These are phyloP conservation scores for Ophiostoma tasmaniense DNA, from an alignment of 2,329 filamentous ascomycete genomes.

Conservation along the genomic window DNA sequence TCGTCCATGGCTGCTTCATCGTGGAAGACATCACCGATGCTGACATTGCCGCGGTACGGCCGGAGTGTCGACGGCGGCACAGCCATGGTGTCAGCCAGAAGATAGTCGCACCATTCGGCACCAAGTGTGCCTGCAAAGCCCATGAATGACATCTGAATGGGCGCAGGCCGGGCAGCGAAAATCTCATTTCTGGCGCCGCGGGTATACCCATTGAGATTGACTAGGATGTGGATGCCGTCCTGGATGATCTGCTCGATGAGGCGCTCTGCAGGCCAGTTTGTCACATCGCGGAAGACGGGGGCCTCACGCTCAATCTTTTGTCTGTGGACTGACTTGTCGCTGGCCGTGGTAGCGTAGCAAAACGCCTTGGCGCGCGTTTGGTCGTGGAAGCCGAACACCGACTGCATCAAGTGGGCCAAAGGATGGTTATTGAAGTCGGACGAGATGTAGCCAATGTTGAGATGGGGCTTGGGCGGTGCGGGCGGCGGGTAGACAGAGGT, in stretches of 20 bases:
- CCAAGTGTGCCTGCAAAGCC: slow-evolving; percentile 93
- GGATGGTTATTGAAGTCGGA: slow-evolving; percentile 99
- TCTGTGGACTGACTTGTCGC: slow-evolving; percentile 81
- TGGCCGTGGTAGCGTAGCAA: slow-evolving; percentile 90
- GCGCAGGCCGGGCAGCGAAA: slow-evolving; percentile 87
- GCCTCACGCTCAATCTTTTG: slow-evolving; percentile 89
- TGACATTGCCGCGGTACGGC: slow-evolving; percentile 66
- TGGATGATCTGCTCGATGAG: slow-evolving; percentile 77
- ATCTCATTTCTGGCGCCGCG: slow-evolving; percentile 94
- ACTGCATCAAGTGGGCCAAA: slow-evolving; percentile 95
- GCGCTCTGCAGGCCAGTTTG: slow-evolving; percentile 73
- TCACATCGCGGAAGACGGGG: slow-evolving; percentile 83
- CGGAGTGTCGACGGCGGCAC: slow-evolving; percentile 75
- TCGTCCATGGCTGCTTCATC: slow-evolving; percentile 60
- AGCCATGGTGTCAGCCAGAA: slow-evolving; percentile 81
- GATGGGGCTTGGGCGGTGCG: slow-evolving; percentile 65
- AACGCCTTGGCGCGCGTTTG: slow-evolving; percentile 66
- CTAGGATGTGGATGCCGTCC: slow-evolving; percentile 86
- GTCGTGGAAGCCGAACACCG: slow-evolving; percentile 89
- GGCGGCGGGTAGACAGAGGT: slow-evolving; percentile 76
- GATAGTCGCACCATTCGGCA: slow-evolving; percentile 97
- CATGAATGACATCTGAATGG: slow-evolving; percentile 99
- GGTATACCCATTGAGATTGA: slow-evolving; percentile 98
- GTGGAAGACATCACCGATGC: slow-evolving; percentile 59
- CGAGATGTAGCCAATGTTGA: slow-evolving; percentile 94